phyloP scores from a whole-genome alignment of 306 rosid species.

The Quercus parvula region DNA sequence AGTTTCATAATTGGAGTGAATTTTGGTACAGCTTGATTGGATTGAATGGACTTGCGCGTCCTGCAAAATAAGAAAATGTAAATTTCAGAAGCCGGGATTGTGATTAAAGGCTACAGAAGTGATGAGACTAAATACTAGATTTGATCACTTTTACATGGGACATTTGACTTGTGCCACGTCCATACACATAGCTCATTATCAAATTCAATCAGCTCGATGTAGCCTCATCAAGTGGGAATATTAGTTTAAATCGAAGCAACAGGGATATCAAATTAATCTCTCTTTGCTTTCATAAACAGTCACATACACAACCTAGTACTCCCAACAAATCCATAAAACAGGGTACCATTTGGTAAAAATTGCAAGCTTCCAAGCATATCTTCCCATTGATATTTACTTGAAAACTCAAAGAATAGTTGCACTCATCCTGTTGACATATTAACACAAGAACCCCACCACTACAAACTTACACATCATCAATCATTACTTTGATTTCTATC shows the following conservation, averaged over 20 bases:
- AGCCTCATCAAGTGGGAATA: background rate
- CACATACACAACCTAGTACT: no score
- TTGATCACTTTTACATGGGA: background rate
- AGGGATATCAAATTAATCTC: no score
- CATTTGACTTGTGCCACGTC: background rate
- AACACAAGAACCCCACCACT: background rate
- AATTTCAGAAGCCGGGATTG: constrained; percentile 22
- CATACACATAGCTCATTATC: background rate
- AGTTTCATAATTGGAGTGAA: constrained; percentile 21
- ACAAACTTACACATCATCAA: background rate
- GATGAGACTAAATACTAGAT: background rate
- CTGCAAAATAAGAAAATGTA: constrained; percentile 54
- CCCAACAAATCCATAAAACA: no score
- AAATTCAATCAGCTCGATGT: background rate
- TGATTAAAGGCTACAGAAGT: background rate
- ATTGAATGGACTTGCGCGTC: constrained; percentile 40
- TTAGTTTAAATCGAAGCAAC: no score
- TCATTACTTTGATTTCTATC: background rate
- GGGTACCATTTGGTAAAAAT: background rate
- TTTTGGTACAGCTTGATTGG: constrained; percentile 33
- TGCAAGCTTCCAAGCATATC: background rate
- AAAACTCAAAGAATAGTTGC: background rate
- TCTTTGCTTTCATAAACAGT: no score
- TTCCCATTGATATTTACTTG: background rate
- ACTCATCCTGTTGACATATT: background rate